Base-by-base conservation (phyloP, 2,329 filamentous ascomycete genomes). In the Pseudogymnoascus verrucosus region DNA sequence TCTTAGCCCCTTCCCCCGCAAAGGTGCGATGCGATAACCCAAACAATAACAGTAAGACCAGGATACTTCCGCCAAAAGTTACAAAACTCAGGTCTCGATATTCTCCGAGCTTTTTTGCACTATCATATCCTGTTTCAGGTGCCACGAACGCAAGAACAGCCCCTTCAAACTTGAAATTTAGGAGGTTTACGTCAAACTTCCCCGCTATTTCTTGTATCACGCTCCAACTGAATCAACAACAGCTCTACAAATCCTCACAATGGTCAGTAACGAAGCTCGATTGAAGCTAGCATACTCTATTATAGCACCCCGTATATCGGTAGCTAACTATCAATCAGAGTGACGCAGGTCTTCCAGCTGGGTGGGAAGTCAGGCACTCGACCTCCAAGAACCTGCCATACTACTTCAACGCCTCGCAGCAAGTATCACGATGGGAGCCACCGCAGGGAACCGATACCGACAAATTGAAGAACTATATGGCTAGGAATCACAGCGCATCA, bases 381-480 rank as follows among this genome's bases (percentile, higher is more conserved):
- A 96, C 97, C 81, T 96, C 91, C 77, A 98, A 97, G 82, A 96
- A 96, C 79, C 89, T 98, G 37, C 95, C 95, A 39, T 99, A 99
- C 82, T 99, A 98, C 82, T 98, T 97, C 88, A 96, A 97, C 78
- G 81, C 89, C 54, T 79, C 78, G 69, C 90, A 91, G 67, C 93
- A 93, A 76, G 87, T 91, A 74, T 98, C 95, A 67, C 86, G 91
- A 78, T 99, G 95, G 95, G 95, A 98, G 75, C 93, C 95, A 2
- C 95, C 95, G 7, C 76, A 84, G 51, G 90, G 88, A 68, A 95
- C 93, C 70, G 91, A 99, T 78, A 90, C 90, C 64, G 92, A 97
- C 71, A 91, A 89, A 78, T 85, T 99, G 68, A 98, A 97, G 82
- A 77, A 85, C 67, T 97, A 96, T 81, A 98, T 99, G 92, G 91